phyloP scores from a whole-genome alignment of 768 basidiomycete species.

The Coprinopsis marcescibilis region DNA sequence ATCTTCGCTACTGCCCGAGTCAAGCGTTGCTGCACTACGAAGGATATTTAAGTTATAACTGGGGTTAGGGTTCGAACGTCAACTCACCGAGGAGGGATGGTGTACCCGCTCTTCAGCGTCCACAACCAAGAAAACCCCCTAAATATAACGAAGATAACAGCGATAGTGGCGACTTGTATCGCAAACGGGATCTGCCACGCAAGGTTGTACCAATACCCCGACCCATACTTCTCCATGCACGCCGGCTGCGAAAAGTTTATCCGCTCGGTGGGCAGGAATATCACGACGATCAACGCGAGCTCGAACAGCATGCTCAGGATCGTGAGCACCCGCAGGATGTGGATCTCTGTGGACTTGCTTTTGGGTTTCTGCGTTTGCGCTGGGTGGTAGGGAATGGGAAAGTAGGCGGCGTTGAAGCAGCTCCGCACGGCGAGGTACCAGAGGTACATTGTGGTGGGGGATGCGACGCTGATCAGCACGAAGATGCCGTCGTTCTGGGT shows the following conservation, averaged over 20 bases:
- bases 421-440: constrained; percentile 5
- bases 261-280: background rate
- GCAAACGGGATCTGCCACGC: constrained; percentile 2
- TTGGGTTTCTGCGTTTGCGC: no score
- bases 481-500: constrained; percentile 8
- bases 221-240: background rate
- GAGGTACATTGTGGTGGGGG: constrained; percentile 5
- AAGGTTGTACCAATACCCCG: constrained; percentile 4
- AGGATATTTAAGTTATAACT: background rate
- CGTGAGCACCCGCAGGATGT: background rate
- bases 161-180: background rate
- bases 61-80: background rate
- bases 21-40: no score
- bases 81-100: background rate
- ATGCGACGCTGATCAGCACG: background rate
- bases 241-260: constrained; percentile 6
- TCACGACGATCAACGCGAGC: background rate
- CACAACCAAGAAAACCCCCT: background rate
- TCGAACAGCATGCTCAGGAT: background rate
- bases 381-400: constrained; percentile 5
- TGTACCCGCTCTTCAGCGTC: background rate
- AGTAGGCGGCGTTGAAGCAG: background rate
- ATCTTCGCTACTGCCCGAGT: no score
- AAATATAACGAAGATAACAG: background rate
- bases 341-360: background rate